Conservation (phyloP, 2,329 filamentous ascomycete genomes). For the Akanthomyces muscarius region DNA sequence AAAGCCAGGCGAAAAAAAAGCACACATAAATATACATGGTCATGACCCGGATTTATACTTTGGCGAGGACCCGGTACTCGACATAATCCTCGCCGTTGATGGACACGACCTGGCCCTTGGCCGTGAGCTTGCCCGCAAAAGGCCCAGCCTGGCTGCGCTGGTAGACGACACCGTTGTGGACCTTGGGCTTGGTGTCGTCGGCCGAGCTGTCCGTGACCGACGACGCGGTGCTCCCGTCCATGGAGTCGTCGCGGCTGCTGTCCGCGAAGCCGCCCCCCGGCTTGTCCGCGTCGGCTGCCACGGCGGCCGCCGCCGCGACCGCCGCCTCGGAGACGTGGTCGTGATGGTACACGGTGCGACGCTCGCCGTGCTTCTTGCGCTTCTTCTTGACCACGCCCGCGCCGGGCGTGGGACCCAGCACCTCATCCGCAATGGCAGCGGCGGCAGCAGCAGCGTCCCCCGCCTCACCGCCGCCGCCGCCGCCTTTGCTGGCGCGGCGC, state of each 20-base stretch:
- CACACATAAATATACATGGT: slow-evolving; percentile 3
- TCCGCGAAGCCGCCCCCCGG: neutral
- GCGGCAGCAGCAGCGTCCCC: neutral
- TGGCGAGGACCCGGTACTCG: slow-evolving; percentile 62
- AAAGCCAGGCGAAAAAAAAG: neutral
- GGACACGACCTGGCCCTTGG: slow-evolving; percentile 56
- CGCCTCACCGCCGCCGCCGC: neutral
- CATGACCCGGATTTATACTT: slow-evolving; percentile 25
- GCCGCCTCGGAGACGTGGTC: slow-evolving; percentile 7
- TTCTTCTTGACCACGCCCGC: slow-evolving; percentile 3
- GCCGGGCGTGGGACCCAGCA: neutral
- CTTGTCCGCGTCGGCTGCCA: neutral
- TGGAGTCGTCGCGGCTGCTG: slow-evolving; percentile 12
- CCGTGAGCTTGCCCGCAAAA: slow-evolving; percentile 60
- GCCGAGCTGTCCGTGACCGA: slow-evolving; percentile 20
- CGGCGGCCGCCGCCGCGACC: slow-evolving; percentile 9
- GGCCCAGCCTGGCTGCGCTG: slow-evolving; percentile 58
- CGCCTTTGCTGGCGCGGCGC: neutral
- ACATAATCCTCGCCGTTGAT: slow-evolving; percentile 66
- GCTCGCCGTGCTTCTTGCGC: slow-evolving; percentile 14
- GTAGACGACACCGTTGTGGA: slow-evolving; percentile 57
- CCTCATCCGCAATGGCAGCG: neutral
- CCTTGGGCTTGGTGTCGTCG: slow-evolving; percentile 49
- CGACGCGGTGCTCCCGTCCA: slow-evolving; percentile 6
- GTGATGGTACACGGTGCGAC: slow-evolving; percentile 13